phyloP scores from a whole-genome alignment of 768 basidiomycete genomes.

The Erythrobasidium yunnanense region DNA sequence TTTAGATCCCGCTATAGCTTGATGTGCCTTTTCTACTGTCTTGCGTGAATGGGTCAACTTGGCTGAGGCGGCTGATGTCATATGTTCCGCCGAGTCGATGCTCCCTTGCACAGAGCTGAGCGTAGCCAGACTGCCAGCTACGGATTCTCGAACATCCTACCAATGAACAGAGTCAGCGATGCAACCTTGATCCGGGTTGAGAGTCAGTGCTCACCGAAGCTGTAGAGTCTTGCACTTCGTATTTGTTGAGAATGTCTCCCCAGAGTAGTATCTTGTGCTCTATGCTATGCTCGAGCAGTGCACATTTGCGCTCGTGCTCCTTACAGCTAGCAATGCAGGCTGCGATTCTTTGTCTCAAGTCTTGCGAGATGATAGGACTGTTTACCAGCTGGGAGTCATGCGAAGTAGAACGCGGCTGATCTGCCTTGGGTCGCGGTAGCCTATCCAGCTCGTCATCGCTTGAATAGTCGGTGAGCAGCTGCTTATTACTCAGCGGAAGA shows the following conservation, averaged over 20 bases:
- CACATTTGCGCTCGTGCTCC: slow-evolving; percentile 21
- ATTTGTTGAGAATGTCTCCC: slow-evolving; percentile 9
- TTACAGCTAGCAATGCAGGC: background rate
- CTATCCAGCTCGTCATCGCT: background rate
- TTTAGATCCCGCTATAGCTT: background rate
- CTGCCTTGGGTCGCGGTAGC: no score
- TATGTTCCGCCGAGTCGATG: background rate
- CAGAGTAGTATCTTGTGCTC: slow-evolving; percentile 24
- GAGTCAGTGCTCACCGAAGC: no score
- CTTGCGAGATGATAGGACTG: background rate
- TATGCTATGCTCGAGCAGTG: slow-evolving; percentile 22
- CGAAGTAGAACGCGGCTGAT: background rate
- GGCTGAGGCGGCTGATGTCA: background rate
- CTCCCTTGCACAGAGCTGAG: background rate
- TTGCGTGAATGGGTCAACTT: background rate
- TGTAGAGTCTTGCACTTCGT: slow-evolving; percentile 13
- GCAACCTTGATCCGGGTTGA: no score
- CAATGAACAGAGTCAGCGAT: no score
- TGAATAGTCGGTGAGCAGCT: background rate
- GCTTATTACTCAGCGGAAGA: no score
- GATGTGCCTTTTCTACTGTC: background rate
- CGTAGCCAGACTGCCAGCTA: background rate
- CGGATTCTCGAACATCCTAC: slow-evolving; percentile 7
- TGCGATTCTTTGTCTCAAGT: background rate
- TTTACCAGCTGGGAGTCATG: background rate